Evolutionary conservation across 805 yeast species (phyloP).

Genomic region (Jamesozyma gamospora): DNA sequence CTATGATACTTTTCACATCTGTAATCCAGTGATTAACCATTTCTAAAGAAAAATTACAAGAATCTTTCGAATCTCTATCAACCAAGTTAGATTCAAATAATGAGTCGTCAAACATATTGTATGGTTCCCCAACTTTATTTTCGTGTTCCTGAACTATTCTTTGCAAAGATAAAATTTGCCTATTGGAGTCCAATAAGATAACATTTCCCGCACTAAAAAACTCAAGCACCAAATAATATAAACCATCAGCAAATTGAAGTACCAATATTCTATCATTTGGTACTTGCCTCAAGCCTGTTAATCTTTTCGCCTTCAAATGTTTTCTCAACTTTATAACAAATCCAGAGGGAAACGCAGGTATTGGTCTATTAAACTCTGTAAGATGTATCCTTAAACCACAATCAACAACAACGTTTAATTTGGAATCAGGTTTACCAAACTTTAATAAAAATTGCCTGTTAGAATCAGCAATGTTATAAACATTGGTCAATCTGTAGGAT

Average conservation of each 20-base stretch:
- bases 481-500: constrained; percentile 69
- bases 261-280: constrained; percentile 78
- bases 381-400: constrained; percentile 76
- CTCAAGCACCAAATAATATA: constrained; percentile 69
- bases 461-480: constrained; percentile 69
- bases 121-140: constrained; percentile 61
- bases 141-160: constrained; percentile 70
- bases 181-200: constrained; percentile 58
- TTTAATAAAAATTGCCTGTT: constrained; percentile 66
- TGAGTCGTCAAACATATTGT: constrained; percentile 47
- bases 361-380: constrained; percentile 73
- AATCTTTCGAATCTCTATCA: constrained; percentile 6
- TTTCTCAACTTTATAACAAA: constrained; percentile 82
- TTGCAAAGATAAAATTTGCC: constrained; percentile 61
- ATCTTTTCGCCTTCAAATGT: constrained; percentile 57
- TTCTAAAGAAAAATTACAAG: constrained; percentile 1
- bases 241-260: constrained; percentile 74
- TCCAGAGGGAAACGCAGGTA: constrained; percentile 72
- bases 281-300: constrained; percentile 63
- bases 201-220: constrained; percentile 94
- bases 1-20: constrained; percentile 12
- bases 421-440: constrained; percentile 76
- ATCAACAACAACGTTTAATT: constrained; percentile 64
- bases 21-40: constrained; percentile 24
- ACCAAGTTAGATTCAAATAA: constrained; percentile 30